These are phyloP conservation scores for Gyrodon lividus DNA, from an alignment of 768 basidiomycete species.

Conservation along the genomic window DNA sequence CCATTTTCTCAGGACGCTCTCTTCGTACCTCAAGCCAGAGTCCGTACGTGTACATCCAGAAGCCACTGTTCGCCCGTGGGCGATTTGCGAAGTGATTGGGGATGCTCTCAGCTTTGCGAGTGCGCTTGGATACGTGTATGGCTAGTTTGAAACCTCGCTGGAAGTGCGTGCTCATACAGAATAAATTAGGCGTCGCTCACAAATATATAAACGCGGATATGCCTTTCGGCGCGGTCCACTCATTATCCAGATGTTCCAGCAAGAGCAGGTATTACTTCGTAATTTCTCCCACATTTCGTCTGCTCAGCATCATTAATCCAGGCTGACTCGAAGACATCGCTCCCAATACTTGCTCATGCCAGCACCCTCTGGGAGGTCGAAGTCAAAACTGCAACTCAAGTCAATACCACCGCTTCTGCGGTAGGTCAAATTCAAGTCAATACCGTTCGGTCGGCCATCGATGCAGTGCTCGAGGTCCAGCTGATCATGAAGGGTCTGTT, in stretches of 20 bases:
- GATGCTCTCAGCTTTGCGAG: conserved; percentile 80
- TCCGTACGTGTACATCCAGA: conserved; percentile 82
- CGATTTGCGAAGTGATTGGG: conserved; percentile 73
- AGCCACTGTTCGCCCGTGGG: conserved; percentile 85
- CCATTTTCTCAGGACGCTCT: conserved; percentile 55
- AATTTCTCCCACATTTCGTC: not conserved
- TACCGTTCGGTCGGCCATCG: conserved; percentile 66
- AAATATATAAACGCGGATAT: conserved; percentile 82
- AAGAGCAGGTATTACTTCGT: conserved; percentile 60
- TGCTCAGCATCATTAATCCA: conserved; percentile 28
- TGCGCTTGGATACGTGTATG: conserved; percentile 74
- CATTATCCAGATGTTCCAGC: conserved; percentile 81
- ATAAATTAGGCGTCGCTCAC: conserved; percentile 54
- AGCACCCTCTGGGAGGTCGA: conserved; percentile 88
- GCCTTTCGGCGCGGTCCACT: conserved; percentile 69
- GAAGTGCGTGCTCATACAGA: conserved; percentile 4
- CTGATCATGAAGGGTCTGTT: conserved; percentile 81
- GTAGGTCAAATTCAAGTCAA: conserved; percentile 51
- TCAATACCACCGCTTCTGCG: conserved; percentile 54
- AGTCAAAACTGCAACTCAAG: conserved; percentile 78
- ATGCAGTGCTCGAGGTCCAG: conserved; percentile 79
- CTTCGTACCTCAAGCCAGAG: conserved; percentile 82
- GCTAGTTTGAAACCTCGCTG: conserved; percentile 3
- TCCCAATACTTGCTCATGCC: conserved; percentile 72
- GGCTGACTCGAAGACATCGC: conserved; percentile 74